phyloP scores from a whole-genome alignment of 2,329 filamentous ascomycete species.

The Fusarium keratoplasticum region DNA sequence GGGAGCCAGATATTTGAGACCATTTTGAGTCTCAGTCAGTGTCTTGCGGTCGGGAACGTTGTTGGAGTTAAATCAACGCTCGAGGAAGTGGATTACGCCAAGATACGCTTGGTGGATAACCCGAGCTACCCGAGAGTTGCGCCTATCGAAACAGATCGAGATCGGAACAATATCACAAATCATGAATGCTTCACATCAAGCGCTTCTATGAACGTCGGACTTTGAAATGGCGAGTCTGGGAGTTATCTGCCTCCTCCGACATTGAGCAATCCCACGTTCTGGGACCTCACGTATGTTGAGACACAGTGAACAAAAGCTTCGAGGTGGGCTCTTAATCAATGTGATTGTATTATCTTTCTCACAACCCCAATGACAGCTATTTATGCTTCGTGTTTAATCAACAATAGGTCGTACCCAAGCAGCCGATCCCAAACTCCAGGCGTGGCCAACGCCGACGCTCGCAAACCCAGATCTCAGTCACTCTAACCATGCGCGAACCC shows the following conservation, averaged over 20 bases:
- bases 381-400: constrained; percentile 25
- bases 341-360: not conserved
- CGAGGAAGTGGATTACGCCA: not conserved
- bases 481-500: constrained; percentile 14
- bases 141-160: not conserved
- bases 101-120: not conserved
- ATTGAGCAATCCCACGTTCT: too few species aligned
- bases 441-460: constrained; percentile 22
- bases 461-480: constrained; percentile 2
- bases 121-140: constrained; percentile 4
- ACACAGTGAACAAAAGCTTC: too few species aligned
- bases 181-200: not conserved
- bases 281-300: too few species aligned
- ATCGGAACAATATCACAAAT: not conserved
- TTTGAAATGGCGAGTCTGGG: not conserved
- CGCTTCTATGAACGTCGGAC: not conserved
- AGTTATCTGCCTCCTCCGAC: too few species aligned
- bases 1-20: constrained; percentile 46
- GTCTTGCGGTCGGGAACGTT: not conserved
- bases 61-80: not conserved
- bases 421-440: constrained; percentile 23
- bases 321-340: not conserved
- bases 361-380: constrained; percentile 8
- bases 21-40: constrained; percentile 24
- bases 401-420: constrained; percentile 17